A percentile compares a stretch with the other conserved stretches of the same genome.
Evolutionary conservation across 2,329 filamentous ascomycete genomes (phyloP).

Genomic region (Botrytis medusae): DNA sequence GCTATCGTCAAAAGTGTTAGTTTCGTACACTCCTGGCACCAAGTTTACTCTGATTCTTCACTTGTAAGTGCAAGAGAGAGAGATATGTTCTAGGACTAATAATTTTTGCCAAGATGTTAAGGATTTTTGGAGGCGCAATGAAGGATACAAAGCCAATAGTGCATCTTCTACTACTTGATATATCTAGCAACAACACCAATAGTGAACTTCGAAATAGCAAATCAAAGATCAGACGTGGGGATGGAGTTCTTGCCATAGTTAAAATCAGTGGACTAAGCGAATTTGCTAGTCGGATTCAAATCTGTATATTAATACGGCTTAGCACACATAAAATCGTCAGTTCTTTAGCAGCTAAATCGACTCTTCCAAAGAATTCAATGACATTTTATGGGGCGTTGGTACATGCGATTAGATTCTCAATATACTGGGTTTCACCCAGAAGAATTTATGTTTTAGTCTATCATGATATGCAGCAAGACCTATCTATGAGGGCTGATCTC

Average conservation of each 20-base stretch:
- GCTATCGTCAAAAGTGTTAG: conserved; percentile 22
- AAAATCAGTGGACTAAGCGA: conserved; percentile 23
- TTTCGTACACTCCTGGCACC: conserved; percentile 20
- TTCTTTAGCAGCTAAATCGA: conserved; percentile 13
- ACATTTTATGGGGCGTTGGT: conserved; percentile 15
- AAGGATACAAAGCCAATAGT: conserved; percentile 15
- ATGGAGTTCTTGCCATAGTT: conserved; percentile 41
- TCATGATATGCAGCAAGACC: conserved; percentile 13
- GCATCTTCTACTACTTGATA: conserved; percentile 21
- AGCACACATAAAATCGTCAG: conserved; percentile 15
- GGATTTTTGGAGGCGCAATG: not conserved
- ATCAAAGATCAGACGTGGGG: conserved; percentile 41
- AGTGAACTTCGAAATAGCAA: not conserved
- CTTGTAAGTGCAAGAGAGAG: not conserved
- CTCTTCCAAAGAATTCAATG: conserved; percentile 4
- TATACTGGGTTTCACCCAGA: conserved; percentile 6
- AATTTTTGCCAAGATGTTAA: conserved; percentile 10
- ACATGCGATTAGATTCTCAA: not conserved
- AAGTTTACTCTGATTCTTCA: conserved; percentile 9
- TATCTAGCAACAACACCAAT: conserved; percentile 14
- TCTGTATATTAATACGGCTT: conserved; percentile 13
- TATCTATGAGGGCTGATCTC: not conserved
- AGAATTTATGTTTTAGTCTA: conserved; percentile 22
- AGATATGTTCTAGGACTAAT: conserved; percentile 18
- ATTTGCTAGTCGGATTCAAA: not conserved